Conservation (phyloP, 179 eudicot genomes). For the Pouteria campechiana region DNA sequence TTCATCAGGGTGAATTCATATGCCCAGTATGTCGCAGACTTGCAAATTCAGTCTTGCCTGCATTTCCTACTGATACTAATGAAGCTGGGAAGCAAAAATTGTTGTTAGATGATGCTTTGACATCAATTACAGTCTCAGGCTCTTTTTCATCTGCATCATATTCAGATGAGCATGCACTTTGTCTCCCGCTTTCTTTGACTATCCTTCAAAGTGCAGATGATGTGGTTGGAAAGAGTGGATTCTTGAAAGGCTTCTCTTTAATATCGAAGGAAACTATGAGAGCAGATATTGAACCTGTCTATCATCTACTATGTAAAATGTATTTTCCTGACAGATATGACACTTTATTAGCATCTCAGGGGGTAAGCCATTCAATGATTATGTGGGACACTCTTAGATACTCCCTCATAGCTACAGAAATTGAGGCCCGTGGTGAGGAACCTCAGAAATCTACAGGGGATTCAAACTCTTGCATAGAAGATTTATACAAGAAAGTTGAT, state of each 20-base stretch:
- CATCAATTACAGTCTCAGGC: conserved; percentile 16
- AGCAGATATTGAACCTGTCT: conserved; percentile 47
- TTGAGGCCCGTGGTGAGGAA: conserved; percentile 88
- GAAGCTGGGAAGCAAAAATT: conserved; percentile 22
- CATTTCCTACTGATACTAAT: conserved; percentile 32
- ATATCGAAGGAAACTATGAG: conserved; percentile 24
- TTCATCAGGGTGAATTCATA: conserved; percentile 79
- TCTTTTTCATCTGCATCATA: conserved; percentile 7
- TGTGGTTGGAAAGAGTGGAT: conserved; percentile 44
- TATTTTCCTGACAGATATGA: conserved; percentile 56
- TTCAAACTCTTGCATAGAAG: conserved; percentile 32
- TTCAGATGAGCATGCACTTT: conserved; percentile 16
- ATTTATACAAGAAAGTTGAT: conserved; percentile 55
- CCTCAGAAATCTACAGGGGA: conserved; percentile 29
- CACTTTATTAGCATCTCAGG: conserved; percentile 36
- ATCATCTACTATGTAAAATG: conserved; percentile 49
- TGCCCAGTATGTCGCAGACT: conserved; percentile 99
- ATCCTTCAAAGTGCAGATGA: conserved; percentile 51
- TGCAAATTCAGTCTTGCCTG: conserved; percentile 75
- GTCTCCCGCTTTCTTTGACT: conserved; percentile 38
- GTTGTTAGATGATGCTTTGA: conserved; percentile 6
- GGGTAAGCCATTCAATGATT: conserved; percentile 62
- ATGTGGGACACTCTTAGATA: conserved; percentile 97
- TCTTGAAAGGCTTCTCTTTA: conserved; percentile 36
- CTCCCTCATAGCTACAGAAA: conserved; percentile 78